These are phyloP conservation scores for Penicillium sp. DNA, from an alignment of 2,329 filamentous ascomycete genomes.

Conservation along the genomic window DNA sequence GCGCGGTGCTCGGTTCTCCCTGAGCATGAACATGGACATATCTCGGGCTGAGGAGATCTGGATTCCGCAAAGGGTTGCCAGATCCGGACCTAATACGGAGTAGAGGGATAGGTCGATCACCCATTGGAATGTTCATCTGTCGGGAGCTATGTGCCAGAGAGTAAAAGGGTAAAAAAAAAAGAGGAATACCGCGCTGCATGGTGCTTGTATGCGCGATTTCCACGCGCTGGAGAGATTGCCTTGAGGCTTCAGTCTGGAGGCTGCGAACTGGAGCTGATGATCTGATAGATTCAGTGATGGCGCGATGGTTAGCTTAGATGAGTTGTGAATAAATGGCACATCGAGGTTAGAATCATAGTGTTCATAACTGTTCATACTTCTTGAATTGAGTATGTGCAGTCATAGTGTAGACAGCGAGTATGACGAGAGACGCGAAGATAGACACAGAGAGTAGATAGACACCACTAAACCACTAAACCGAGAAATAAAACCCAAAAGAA, in stretches of 20 bases:
- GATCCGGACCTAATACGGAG: not conserved
- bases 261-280: too few relatives aligned
- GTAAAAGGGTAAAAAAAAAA: not conserved
- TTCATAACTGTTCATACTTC: too few relatives aligned
- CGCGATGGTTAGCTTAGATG: too few relatives aligned
- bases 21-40: not conserved
- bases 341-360: too few relatives aligned
- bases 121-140: constrained; percentile 8
- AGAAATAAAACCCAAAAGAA: constrained; percentile 5
- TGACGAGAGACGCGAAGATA: too few relatives aligned
- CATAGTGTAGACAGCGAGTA: too few relatives aligned
- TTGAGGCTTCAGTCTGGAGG: too few relatives aligned
- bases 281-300: too few relatives aligned
- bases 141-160: not conserved
- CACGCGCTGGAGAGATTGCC: not conserved
- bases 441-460: not conserved
- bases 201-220: constrained; percentile 10
- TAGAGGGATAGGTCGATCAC: not conserved
- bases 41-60: not conserved
- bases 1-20: not conserved
- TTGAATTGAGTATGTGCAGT: too few relatives aligned
- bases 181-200: not conserved
- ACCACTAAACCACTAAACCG: not conserved
- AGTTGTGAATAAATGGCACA: too few relatives aligned
- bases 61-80: not conserved